These are phyloP conservation scores for Fusarium graminum DNA, from an alignment of 2,329 filamentous ascomycete genomes.

Conservation along the genomic window DNA sequence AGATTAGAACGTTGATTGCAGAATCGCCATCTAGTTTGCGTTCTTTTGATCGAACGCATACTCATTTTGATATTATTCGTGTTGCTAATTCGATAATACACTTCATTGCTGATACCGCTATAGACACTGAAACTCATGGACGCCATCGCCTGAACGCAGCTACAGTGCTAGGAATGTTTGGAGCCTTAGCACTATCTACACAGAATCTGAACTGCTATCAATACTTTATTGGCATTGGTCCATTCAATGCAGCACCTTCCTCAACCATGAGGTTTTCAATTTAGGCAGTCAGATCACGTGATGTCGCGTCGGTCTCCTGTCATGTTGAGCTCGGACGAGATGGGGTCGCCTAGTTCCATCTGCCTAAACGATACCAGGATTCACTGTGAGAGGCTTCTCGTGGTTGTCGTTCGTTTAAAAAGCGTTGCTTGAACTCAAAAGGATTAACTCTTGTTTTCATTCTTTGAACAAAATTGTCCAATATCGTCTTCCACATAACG, in stretches of 20 bases:
- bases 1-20: not conserved
- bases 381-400: conserved; percentile 36
- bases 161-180: not conserved
- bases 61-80: not conserved
- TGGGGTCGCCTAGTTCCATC: conserved; percentile 33
- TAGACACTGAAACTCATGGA: not conserved
- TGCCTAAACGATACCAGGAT: conserved; percentile 48
- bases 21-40: not conserved
- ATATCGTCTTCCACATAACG: conserved; percentile 3
- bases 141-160: not conserved
- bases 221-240: not conserved
- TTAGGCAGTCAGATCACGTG: not conserved
- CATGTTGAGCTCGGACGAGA: conserved; percentile 6
- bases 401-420: conserved; percentile 33
- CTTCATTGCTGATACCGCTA: not conserved
- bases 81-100: not conserved
- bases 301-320: not conserved
- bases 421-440: conserved; percentile 2
- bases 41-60: not conserved
- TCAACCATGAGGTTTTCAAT: not conserved
- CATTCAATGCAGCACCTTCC: not conserved
- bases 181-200: not conserved
- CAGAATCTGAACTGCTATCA: not conserved
- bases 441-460: not conserved
- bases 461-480: not conserved